These are phyloP conservation scores for Termitomyces sp. DNA, from an alignment of 768 basidiomycete genomes.

Conservation along the genomic window DNA sequence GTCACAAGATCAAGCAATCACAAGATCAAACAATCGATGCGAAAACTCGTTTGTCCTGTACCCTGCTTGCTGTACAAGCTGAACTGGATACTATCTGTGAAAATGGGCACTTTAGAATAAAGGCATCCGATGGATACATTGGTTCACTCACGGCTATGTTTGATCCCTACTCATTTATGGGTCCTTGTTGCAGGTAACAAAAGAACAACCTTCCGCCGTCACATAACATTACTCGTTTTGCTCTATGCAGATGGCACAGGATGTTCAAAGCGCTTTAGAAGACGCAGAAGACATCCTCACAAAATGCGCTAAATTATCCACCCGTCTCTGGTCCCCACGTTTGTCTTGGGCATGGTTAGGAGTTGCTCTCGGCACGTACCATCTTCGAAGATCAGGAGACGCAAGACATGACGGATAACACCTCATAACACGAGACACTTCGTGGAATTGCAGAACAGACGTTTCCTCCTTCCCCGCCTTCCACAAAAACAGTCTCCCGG, in stretches of 20 bases:
- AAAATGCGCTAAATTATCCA: constrained; percentile 23
- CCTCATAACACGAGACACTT: constrained; percentile 23
- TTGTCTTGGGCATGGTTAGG: constrained; percentile 38
- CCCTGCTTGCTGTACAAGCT: constrained; percentile 20
- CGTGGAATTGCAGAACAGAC: constrained; percentile 27
- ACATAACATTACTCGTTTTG: neutral
- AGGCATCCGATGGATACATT: constrained; percentile 12
- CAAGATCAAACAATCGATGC: constrained; percentile 12
- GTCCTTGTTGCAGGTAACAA: constrained; percentile 37
- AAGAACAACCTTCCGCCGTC: neutral
- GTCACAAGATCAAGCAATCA: constrained; percentile 11
- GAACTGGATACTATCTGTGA: constrained; percentile 28
- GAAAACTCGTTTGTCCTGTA: constrained; percentile 17
- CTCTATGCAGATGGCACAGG: constrained; percentile 35
- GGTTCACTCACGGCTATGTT: constrained; percentile 23
- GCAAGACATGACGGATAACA: constrained; percentile 12
- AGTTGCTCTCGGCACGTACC: constrained; percentile 23
- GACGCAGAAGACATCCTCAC: constrained; percentile 24
- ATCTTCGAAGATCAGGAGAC: constrained; percentile 7
- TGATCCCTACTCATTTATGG: constrained; percentile 34
- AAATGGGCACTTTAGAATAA: constrained; percentile 21
- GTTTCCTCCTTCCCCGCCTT: neutral
- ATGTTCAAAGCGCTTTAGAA: constrained; percentile 28
- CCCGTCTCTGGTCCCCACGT: constrained; percentile 35
- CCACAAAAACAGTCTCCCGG: neutral